phyloP scores from a whole-genome alignment of 306 rosid genomes.

The Quercus alba region DNA sequence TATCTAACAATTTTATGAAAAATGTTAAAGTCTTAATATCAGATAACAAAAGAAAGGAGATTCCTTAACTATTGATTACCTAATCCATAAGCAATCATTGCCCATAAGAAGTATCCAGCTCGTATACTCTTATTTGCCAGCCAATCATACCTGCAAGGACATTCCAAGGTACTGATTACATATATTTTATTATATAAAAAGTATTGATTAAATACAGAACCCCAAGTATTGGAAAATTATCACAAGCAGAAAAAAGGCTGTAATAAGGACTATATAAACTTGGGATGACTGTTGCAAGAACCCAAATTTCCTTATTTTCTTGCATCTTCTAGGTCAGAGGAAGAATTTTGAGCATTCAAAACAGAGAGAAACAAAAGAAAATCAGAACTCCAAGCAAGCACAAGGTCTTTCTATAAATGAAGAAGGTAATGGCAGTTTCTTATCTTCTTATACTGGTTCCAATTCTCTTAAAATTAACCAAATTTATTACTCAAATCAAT shows the following conservation, averaged over 20 bases:
- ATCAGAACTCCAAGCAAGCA: background rate
- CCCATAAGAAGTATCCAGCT: conserved; percentile 92
- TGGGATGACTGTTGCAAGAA: background rate
- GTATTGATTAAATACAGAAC: background rate
- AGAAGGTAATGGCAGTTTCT: background rate
- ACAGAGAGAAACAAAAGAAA: background rate
- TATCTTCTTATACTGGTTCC: background rate
- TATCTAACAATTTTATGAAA: background rate
- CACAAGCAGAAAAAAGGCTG: background rate
- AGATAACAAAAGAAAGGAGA: conserved; percentile 3
- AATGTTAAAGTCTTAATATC: background rate
- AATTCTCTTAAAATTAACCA: background rate
- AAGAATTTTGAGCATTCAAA: background rate
- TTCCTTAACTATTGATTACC: conserved; percentile 48
- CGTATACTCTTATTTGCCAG: conserved; percentile 67
- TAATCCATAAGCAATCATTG: conserved; percentile 91
- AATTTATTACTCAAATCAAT: background rate
- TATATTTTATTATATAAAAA: conserved; percentile 1
- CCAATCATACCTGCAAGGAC: conserved; percentile 79
- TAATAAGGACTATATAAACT: background rate
- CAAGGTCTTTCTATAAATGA: background rate
- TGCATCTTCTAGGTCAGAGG: conserved; percentile 4
- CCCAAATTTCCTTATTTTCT: conserved; percentile 5
- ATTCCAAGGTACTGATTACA: background rate
- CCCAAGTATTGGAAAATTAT: background rate